Evolutionary conservation across 495 filamentous ascomycete species (phyloP), one percentile per base, ranked within the genome.

Genomic region (Hypoxylon intermedium): DNA sequence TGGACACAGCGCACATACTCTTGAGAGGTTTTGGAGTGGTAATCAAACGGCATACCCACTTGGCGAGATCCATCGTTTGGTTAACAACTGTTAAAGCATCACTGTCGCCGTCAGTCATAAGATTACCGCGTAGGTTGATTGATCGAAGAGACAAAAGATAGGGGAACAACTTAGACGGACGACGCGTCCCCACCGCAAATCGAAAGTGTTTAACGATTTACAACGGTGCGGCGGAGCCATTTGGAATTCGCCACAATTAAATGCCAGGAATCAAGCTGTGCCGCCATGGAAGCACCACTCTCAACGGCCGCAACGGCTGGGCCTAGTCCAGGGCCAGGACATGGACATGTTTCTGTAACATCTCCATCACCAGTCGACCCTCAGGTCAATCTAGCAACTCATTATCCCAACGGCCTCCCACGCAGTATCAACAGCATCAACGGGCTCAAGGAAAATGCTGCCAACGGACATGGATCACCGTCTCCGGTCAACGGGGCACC

Each of bases 351-450:
- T 6, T 30, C 60, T n/a, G 15, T 19, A 9, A n/a, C n/a, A 44
- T 15, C 33, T 15, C 7, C 26, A 42, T 33, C 33, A 36, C 38
- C 26, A 23, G n/a, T 48, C 36, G 45, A 55, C 16, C 33, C 51
- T 21, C 33, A 28, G 15, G 30, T 30, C 0, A 44, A 65, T 26
- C 41, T 28, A 9, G 46, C 16, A 18, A 56, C 56, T 0, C 52
- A 65, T 18, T 65, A 65, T 12, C 41, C 62, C 3, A 65, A 65
- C 24, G 56, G 62, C 13, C 62, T 60, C 34, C 62, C 62, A 19
- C 52, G 62, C 9, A 65, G 50, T 18, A 65, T 65, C 12, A 60
- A 65, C 9, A 65, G 50, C 13, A 65, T 65, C 12, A 60, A 65
- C 40, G 62, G 62, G 2, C 51, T 65, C n/a, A 60, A 53, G 12